Percentiles rank a stretch among this genome's conserved stretches.
Conservation (phyloP, 2,329 filamentous ascomycete species). For the Claviceps cyperi region DNA sequence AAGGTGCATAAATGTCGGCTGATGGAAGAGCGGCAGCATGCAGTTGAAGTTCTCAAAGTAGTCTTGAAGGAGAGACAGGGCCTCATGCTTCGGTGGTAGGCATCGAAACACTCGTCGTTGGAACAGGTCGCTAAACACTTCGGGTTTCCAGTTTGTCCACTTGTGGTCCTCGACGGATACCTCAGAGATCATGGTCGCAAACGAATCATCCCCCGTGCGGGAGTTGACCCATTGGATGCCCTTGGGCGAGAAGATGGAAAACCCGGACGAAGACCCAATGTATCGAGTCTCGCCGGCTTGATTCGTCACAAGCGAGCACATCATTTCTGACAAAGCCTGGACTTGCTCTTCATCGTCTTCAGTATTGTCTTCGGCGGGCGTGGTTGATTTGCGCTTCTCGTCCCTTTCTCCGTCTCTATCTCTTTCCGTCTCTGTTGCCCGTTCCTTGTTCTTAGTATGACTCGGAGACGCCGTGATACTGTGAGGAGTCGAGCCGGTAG, state of each 20-base stretch:
- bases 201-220: conserved; percentile 90
- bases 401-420: conserved; percentile 20
- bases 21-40: conserved; percentile 95
- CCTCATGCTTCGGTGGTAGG: conserved; percentile 74
- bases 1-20: conserved; percentile 95
- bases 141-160: conserved; percentile 96
- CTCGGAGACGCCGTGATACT: conserved; percentile 42
- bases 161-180: conserved; percentile 89
- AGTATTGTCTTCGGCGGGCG: conserved; percentile 27
- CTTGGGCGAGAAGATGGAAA: conserved; percentile 97
- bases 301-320: conserved; percentile 95
- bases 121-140: conserved; percentile 89
- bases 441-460: conserved; percentile 21
- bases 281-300: conserved; percentile 90
- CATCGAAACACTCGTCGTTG: conserved; percentile 69
- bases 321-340: conserved; percentile 87
- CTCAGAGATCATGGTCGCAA: conserved; percentile 85
- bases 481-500: conserved; percentile 31
- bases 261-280: conserved; percentile 95
- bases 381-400: conserved; percentile 22
- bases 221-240: conserved; percentile 98
- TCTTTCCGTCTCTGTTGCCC: conserved; percentile 20
- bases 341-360: conserved; percentile 49
- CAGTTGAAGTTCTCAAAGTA: conserved; percentile 99
- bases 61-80: conserved; percentile 75